A percentile compares a stretch with the other conserved stretches of the same genome.
These are phyloP conservation scores for Ceratocystis alfenasii DNA, from an alignment of 2,329 filamentous ascomycete species.

Conservation along the genomic window DNA sequence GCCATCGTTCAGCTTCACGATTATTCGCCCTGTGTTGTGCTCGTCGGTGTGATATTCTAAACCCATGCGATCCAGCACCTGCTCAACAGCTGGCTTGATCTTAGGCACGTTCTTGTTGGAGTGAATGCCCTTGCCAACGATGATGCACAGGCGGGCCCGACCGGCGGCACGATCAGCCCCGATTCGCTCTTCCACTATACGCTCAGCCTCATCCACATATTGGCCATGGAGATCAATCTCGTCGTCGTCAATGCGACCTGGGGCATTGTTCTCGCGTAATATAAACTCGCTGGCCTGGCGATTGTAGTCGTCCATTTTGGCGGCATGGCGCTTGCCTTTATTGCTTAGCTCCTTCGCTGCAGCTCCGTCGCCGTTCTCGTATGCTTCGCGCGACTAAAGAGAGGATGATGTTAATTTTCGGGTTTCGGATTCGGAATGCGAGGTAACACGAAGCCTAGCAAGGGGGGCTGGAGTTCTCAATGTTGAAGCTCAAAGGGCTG, in stretches of 20 bases:
- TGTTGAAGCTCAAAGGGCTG: neutral
- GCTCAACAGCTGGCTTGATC: conserved; percentile 88
- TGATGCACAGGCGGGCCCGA: conserved; percentile 78
- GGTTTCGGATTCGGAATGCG: neutral
- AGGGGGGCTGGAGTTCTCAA: neutral
- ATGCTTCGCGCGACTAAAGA: conserved; percentile 61
- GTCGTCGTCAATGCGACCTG: conserved; percentile 60
- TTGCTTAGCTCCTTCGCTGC: conserved; percentile 73
- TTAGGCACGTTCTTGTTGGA: conserved; percentile 72
- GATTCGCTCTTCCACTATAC: conserved; percentile 78
- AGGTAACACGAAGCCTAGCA: neutral
- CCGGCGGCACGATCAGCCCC: conserved; percentile 60
- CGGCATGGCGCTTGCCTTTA: conserved; percentile 72
- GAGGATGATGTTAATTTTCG: neutral
- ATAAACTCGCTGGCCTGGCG: conserved; percentile 85
- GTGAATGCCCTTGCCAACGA: conserved; percentile 93
- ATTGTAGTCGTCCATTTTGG: conserved; percentile 79
- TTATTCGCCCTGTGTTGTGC: conserved; percentile 71
- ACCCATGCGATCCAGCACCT: conserved; percentile 70
- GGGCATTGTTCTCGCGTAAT: conserved; percentile 86
- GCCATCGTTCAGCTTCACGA: conserved; percentile 71
- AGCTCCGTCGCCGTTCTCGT: conserved; percentile 69
- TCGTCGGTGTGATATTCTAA: conserved; percentile 75
- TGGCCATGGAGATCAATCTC: conserved; percentile 91
- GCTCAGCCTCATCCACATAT: conserved; percentile 81